Evolutionary conservation across 73 alveolate species (phyloP).

Genomic region (Blepharisma stoltei): DNA sequence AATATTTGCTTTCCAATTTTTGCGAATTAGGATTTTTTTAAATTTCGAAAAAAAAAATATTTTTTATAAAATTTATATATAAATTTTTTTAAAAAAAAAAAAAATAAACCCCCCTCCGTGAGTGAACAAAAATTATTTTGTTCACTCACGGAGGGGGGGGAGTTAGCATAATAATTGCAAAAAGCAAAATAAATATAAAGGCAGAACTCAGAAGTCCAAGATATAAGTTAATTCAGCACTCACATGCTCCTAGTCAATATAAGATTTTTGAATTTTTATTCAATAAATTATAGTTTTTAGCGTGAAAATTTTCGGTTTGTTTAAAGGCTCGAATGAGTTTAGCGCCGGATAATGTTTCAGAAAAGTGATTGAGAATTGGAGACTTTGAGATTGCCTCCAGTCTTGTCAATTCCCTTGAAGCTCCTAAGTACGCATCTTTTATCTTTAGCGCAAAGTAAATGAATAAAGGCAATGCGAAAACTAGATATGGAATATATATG

Average conservation of each 20-base stretch:
- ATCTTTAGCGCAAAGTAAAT: neutral
- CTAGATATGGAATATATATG: neutral
- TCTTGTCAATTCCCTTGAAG: conserved; percentile 11
- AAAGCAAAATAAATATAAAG: neutral
- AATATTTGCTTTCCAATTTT: no score
- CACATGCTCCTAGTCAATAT: neutral
- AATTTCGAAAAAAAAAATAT: no score
- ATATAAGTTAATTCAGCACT: neutral
- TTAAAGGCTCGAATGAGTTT: neutral
- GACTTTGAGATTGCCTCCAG: neutral
- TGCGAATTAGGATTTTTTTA: no score
- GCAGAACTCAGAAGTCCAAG: neutral
- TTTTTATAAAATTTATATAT: no score
- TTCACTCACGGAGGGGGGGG: no score
- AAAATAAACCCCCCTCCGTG: no score
- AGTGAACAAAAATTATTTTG: no score
- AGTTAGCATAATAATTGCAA: neutral
- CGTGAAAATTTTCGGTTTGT: neutral
- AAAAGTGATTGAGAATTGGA: conserved; percentile 2
- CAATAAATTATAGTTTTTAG: neutral
- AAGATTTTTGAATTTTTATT: neutral
- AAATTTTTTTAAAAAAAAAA: no score
- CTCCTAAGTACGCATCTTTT: neutral
- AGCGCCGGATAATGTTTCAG: neutral
- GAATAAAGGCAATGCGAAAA: neutral